Percentiles rank a stretch among this genome's conserved stretches.
Conservation (phyloP, 176 grass and related monocot species). For the Avena insularis region DNA sequence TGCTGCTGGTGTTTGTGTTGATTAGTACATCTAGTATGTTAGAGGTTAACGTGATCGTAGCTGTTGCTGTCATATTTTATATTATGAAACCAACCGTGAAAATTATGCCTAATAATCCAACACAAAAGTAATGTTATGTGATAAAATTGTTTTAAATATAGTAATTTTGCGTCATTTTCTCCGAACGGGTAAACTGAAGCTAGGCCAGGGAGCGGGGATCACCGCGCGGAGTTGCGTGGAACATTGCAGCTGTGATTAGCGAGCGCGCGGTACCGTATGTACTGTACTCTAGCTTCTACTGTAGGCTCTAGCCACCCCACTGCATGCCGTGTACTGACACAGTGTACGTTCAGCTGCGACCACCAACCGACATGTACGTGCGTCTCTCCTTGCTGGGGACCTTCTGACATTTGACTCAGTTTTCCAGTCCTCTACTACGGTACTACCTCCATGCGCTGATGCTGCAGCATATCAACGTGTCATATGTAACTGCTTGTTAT, state of each 20-base stretch:
- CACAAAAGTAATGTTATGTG: too few species aligned
- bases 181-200: too few species aligned
- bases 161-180: too few species aligned
- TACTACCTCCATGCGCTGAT: not conserved
- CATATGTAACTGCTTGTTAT: not conserved
- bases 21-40: too few species aligned
- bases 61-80: too few species aligned
- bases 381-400: slow-evolving; percentile 9
- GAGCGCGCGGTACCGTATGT: not conserved
- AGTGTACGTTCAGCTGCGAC: not conserved
- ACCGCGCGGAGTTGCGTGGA: too few species aligned
- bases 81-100: too few species aligned
- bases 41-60: too few species aligned
- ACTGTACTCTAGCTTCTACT: not conserved
- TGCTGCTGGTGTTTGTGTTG: too few species aligned
- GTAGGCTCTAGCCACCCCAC: not conserved
- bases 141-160: too few species aligned
- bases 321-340: not conserved
- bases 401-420: not conserved
- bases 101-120: too few species aligned
- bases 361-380: slow-evolving; percentile 25
- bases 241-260: not conserved
- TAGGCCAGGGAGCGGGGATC: too few species aligned
- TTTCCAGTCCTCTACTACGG: not conserved
- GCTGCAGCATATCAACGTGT: not conserved